Conservation (phyloP, 2,329 filamentous ascomycete genomes). For the Colletotrichum theobromicola region DNA sequence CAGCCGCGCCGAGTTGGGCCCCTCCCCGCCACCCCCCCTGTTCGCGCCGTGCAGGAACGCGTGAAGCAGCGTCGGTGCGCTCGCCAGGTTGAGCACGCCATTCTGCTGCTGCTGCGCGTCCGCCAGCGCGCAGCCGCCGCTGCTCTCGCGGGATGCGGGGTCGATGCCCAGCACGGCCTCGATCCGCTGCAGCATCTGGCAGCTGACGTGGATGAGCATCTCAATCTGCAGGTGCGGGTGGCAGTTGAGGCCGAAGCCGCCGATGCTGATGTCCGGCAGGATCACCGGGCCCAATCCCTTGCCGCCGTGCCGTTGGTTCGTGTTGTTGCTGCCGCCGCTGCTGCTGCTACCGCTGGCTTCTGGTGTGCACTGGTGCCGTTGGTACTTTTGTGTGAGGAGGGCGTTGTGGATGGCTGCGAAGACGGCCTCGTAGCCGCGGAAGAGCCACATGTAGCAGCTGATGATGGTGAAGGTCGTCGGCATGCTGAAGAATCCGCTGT, state of each 20-base stretch:
- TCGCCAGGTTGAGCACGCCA: neutral
- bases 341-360: no score
- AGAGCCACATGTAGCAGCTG: neutral
- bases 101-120: neutral
- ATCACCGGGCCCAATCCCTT: neutral
- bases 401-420: neutral
- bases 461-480: neutral
- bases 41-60: neutral
- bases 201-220: neutral
- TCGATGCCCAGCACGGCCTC: neutral
- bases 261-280: neutral
- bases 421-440: neutral
- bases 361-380: neutral
- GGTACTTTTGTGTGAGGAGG: neutral
- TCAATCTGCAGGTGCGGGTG: neutral
- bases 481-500: neutral
- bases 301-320: neutral
- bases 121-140: neutral
- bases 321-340: neutral
- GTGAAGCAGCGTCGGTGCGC: neutral
- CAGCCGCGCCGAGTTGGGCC: neutral
- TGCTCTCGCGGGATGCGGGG: neutral
- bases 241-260: neutral
- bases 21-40: neutral
- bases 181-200: neutral